Evolutionary conservation across 345 rosid species (phyloP), one percentile per base, ranked within the genome.

Genomic region (Salix arbutifolia): DNA sequence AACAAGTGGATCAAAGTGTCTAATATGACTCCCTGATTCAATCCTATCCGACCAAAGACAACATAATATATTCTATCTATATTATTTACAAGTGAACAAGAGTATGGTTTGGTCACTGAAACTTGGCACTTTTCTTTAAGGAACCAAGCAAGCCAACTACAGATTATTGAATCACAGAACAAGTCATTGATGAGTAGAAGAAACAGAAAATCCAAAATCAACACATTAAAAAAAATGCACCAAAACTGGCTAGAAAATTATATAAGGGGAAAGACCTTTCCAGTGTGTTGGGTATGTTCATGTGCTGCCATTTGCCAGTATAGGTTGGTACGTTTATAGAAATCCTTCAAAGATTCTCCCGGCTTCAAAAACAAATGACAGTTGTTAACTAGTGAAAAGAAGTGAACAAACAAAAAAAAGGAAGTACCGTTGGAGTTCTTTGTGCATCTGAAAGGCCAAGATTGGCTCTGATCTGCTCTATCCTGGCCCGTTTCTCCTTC

Each of bases 301-400:
- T 95, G 92, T 52, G 99, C 97, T 26, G 99, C 99, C 97, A 95
- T 93, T 87, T 93, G 99, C 99, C 99, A 93, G 84, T 95, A 95
- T 90, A 91, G 65, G 81, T 80, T 91, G 26, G 99, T 95, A 23
- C 97, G 97, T 80, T 81, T 89, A 74, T 95, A 95, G 89, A 95
- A 95, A 82, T 95, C 97, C 83, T 82, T 91, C 83, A 95, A 89
- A 65, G 94, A 82, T 81, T 95, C 99, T 78, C 97, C 99, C 72
- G 99, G 97, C 99, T 95, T 77, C 79, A 82, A 48, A 77, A 79
- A 14, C 18, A 44, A 56, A 79, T 82, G 64, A 42, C 67, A 76
- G 28, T 30, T 35, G 50, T 71, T 12, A 71, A 62, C 33, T 35
- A 78, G 69, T 68, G 11, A 74, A 50, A 64, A 19, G 33, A 72